Base-by-base conservation (phyloP, 2,329 filamentous ascomycete genomes). In the Neopestalotiopsis sp. region DNA sequence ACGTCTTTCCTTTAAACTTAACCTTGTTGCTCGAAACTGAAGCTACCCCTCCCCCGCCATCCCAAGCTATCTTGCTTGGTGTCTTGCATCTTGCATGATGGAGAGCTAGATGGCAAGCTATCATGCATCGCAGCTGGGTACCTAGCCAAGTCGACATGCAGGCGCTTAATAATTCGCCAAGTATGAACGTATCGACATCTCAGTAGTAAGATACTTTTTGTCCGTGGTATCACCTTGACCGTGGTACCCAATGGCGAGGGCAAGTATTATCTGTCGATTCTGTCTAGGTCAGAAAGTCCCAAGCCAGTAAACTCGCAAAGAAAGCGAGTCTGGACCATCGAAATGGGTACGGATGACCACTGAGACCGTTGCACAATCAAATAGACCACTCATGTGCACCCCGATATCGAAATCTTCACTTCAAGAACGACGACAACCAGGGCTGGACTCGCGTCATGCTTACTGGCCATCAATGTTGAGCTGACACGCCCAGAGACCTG, bases 11-110 rank as follows among this genome's bases (percentile, higher is more conserved):
- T 62, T 40, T 14, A 42, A 40, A 38, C 32, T 53, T 53, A 24
- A 53, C 45, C 45, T 53, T 53, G 45, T 4, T 53, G 45, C 59
- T 38, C 34, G 9, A 13, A 20, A 40, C n/a, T 40, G 34, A 40
- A 62, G 59, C 59, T 62, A 62, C 59, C 59, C 59, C 59, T 62
- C 59, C 59, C 59, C 59, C 59, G 59, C 59, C 32, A 62, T 62
- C 13, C 24, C 13, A 28, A 59, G 57, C 57, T 59, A 34, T 53
- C 45, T 53, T 53, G 45, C 45, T 53, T 53, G 45, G 45, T 53
- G 45, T 53, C 45, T 53, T 53, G 45, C 45, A 53, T 53, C 45
- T 34, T 59, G 57, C 57, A 59, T 59, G 30, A 59, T 13, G 57
- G 34, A 7, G 34, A 38, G 34, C 34, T 38, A 38, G 34, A 38